phyloP scores from a whole-genome alignment of 176 grass and related monocot genomes.

The Carex parvula region DNA sequence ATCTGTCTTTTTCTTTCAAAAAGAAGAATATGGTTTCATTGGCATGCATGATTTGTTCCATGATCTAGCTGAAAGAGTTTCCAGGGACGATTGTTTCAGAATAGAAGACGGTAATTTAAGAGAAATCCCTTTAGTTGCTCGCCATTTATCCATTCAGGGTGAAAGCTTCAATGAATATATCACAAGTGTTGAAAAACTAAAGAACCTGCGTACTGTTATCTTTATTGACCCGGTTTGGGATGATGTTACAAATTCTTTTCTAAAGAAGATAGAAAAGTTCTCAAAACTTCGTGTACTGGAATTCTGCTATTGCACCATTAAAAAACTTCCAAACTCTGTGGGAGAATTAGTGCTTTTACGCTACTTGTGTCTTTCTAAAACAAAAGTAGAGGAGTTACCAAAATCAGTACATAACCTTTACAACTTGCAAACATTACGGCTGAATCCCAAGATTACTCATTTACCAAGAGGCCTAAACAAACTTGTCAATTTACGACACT shows the following conservation, averaged over 20 bases:
- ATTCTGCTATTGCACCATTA: background rate
- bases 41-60: constrained; percentile 24
- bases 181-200: background rate
- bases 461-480: constrained; percentile 2
- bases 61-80: constrained; percentile 24
- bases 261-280: background rate
- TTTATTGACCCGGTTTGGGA: background rate
- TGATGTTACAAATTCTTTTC: background rate
- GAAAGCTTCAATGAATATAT: background rate
- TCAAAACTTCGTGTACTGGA: background rate
- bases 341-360: constrained; percentile 11
- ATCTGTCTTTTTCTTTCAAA: constrained; percentile 18
- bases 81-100: constrained; percentile 4
- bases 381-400: background rate
- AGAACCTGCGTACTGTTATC: background rate
- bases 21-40: too few species aligned
- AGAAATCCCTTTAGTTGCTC: background rate
- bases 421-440: background rate
- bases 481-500: background rate
- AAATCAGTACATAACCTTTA: constrained; percentile 3
- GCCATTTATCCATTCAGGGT: background rate
- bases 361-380: background rate
- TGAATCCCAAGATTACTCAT: background rate
- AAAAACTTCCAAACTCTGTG: background rate
- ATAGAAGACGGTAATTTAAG: background rate